Base-by-base conservation (phyloP, 2,329 filamentous ascomycete genomes). In the Colletotrichum tanaceti region DNA sequence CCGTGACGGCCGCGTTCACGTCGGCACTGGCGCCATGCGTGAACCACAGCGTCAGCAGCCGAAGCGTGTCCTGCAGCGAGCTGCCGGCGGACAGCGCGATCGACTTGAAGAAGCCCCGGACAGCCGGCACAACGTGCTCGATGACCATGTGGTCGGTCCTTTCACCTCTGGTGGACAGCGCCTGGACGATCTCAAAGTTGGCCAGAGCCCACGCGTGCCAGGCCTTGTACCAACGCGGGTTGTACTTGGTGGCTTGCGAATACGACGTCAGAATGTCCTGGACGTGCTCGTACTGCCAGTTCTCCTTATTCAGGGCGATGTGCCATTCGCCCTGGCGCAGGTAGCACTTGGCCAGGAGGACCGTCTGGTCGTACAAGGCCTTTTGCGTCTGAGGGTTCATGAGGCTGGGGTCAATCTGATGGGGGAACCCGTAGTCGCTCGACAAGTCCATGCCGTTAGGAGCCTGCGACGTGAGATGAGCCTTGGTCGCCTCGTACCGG, bases 191-290 rank as follows among this genome's bases (percentile, higher is more conserved):
- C 80, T 99, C 95, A 75, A 99, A 99, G 79, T 99, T 99, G 62
- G 96, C 95, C 71, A 99, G 81, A 13, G 96, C 97, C 95, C 96
- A 99, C 0, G 96, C 93, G 80, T 99, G 96, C 96, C 96, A 99
- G 9, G 97, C 96, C 81, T 99, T 99, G 83, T 99, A 99, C 89
- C 95, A 99, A 70, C 91, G 90, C 41, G 93, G 91, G 77, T 99
- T 97, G 81, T 97, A 98, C 68, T 93, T 91, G 2, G 96, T 99
- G 1, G 97, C 97, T 68, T 94, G 91, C 20, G 90, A 90, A 79
- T 98, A 99, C 1, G 96, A 94, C n/a, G 89, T 87, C 28, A 99
- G 84, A 66, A 99, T 94, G 61, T 98, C 95, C 59, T 92, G 89
- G 4, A 97, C 93, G 72, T 93, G 90, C 10, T 93, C 91, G 71